Evolutionary conservation across 345 rosid species (phyloP).

Genomic region (Clarkia xantiana): DNA sequence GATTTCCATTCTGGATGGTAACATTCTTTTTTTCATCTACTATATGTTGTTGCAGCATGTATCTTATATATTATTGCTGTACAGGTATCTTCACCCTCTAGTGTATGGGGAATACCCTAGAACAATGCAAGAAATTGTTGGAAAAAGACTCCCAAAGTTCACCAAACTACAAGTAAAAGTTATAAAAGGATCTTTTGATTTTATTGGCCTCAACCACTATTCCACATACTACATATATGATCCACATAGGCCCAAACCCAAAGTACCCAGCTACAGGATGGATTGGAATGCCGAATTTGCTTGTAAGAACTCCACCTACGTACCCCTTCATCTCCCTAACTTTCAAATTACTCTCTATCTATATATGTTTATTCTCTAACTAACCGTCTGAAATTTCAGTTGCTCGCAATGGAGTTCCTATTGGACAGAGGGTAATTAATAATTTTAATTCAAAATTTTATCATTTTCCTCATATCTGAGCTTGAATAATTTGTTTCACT

Average conservation of each 20-base stretch:
- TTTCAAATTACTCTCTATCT: too few species aligned
- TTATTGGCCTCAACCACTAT: conserved; percentile 44
- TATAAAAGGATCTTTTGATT: conserved; percentile 40
- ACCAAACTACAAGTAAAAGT: conserved; percentile 18
- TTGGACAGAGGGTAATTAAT: background rate
- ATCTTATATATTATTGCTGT: background rate
- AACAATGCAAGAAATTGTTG: conserved; percentile 35
- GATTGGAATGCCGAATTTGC: conserved; percentile 34
- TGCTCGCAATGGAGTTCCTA: background rate
- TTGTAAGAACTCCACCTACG: conserved; percentile 17
- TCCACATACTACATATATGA: conserved; percentile 26
- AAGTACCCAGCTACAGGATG: conserved; percentile 23
- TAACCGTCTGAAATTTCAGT: conserved; percentile 1
- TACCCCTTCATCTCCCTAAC: background rate
- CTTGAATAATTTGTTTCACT: background rate
- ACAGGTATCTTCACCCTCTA: conserved; percentile 51
- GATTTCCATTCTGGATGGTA: conserved; percentile 71
- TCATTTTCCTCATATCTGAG: background rate
- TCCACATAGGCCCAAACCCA: conserved; percentile 16
- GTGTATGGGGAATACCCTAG: conserved; percentile 56
- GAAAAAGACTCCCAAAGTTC: conserved; percentile 41
- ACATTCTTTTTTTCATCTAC: too few species aligned
- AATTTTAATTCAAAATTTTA: background rate
- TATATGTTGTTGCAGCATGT: too few species aligned
- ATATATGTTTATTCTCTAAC: too few species aligned